Conservation (phyloP, 1,284 basidiomycete genomes). For the Coriolopsis trogii region DNA sequence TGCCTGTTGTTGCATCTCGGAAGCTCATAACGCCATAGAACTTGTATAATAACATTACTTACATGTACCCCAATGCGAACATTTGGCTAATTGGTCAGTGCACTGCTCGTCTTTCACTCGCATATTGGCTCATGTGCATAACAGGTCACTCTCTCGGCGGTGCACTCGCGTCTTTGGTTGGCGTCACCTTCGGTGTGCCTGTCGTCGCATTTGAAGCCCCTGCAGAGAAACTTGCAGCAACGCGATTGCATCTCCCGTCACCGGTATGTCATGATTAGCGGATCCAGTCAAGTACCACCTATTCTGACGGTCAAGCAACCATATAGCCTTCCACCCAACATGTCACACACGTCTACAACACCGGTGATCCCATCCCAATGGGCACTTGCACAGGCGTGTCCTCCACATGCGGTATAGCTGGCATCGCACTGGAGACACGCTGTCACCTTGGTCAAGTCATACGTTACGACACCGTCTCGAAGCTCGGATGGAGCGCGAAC, state of each 20-base stretch:
- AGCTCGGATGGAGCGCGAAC: conserved; percentile 84
- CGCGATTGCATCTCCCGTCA: conserved; percentile 87
- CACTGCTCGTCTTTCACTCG: neutral
- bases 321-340: conserved; percentile 71
- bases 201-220: conserved; percentile 92
- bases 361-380: conserved; percentile 85
- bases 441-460: conserved; percentile 75
- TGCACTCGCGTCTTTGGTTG: conserved; percentile 82
- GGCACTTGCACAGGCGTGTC: conserved; percentile 78
- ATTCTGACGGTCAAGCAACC: too few relatives aligned
- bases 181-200: conserved; percentile 89
- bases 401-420: conserved; percentile 70
- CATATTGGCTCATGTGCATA: fast-evolving
- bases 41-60: conserved; percentile 91
- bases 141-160: conserved; percentile 86
- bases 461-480: conserved; percentile 84
- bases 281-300: too few relatives aligned
- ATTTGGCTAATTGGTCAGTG: conserved; percentile 82
- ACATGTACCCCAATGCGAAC: conserved; percentile 89
- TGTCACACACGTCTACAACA: conserved; percentile 84
- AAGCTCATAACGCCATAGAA: conserved; percentile 51
- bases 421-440: conserved; percentile 79
- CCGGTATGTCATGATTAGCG: conserved; percentile 60
- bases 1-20: neutral
- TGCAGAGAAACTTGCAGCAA: conserved; percentile 85